Conservation (phyloP, 495 filamentous ascomycete genomes). For the Aspergillus bertholletiae region DNA sequence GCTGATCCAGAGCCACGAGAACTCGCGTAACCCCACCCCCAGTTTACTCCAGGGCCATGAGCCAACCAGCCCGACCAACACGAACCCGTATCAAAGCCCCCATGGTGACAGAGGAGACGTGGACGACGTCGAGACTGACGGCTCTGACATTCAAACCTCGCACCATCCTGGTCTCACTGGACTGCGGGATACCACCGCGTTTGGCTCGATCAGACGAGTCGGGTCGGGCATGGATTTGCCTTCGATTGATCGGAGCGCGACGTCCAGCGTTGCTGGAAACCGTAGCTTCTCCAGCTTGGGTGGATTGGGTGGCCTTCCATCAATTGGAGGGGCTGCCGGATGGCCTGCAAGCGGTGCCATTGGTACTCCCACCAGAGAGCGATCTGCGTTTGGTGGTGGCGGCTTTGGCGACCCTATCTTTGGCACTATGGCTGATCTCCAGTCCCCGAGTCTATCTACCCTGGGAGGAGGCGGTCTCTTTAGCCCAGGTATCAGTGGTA, state of each 20-base stretch:
- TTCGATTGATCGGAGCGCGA: slow-evolving; percentile 78
- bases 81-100: slow-evolving; percentile 96
- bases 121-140: slow-evolving; percentile 62
- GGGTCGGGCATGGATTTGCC: slow-evolving; percentile 60
- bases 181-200: slow-evolving; percentile 47
- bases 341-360: slow-evolving; percentile 62
- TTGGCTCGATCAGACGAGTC: slow-evolving; percentile 45
- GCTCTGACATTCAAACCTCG: slow-evolving; percentile 51
- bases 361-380: slow-evolving; percentile 74
- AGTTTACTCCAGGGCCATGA: slow-evolving; percentile 56
- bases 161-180: slow-evolving; percentile 57
- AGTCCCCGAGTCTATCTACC: slow-evolving; percentile 67
- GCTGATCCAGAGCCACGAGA: slow-evolving; percentile 55
- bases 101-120: slow-evolving; percentile 71
- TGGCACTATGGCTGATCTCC: slow-evolving; percentile 65
- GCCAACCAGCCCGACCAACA: slow-evolving; percentile 86
- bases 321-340: slow-evolving; percentile 54
- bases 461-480: slow-evolving; percentile 55
- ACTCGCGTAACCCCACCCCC: slow-evolving; percentile 54
- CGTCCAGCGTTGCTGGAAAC: slow-evolving; percentile 71
- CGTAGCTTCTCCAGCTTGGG: slow-evolving; percentile 67
- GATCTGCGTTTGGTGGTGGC: slow-evolving; percentile 54
- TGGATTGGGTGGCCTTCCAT: slow-evolving; percentile 55
- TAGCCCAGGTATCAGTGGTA: slow-evolving; percentile 46
- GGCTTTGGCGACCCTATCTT: slow-evolving; percentile 75